Evolutionary conservation across 1,139 yeast species (phyloP).

Genomic region (Geotrichum armillariae): DNA sequence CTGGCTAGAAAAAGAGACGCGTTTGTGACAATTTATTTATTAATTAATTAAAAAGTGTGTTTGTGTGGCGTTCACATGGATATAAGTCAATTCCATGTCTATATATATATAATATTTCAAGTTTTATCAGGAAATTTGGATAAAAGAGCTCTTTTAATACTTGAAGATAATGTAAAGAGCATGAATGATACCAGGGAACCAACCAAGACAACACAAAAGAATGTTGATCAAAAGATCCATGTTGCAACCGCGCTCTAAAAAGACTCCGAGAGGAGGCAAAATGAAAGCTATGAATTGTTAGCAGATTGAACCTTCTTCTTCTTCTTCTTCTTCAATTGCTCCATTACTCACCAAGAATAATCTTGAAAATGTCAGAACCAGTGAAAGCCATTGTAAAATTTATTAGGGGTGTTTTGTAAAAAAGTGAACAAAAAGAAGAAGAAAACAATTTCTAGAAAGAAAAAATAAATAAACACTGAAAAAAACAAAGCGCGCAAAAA

Average conservation of each 20-base stretch:
- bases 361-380: conserved; percentile 51
- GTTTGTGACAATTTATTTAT: no score
- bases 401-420: neutral
- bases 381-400: conserved; percentile 35
- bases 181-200: conserved; percentile 58
- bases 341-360: conserved; percentile 45
- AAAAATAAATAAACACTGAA: neutral
- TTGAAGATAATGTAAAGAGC: conserved; percentile 57
- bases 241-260: conserved; percentile 65
- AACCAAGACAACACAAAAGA: conserved; percentile 61
- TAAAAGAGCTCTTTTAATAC: no score
- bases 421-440: conserved; percentile 1
- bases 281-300: conserved; percentile 48
- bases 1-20: no score
- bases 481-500: neutral
- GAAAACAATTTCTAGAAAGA: neutral
- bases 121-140: no score
- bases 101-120: no score
- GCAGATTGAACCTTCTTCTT: neutral
- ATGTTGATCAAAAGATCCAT: conserved; percentile 58
- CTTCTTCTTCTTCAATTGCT: neutral
- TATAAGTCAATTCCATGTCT: no score
- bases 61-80: no score
- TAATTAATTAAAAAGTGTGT: no score
- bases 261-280: conserved; percentile 76